Percentiles rank a stretch among this genome's conserved stretches.
Conservation (phyloP, 1,284 basidiomycete species). For the Ceratobasidium sp. region DNA sequence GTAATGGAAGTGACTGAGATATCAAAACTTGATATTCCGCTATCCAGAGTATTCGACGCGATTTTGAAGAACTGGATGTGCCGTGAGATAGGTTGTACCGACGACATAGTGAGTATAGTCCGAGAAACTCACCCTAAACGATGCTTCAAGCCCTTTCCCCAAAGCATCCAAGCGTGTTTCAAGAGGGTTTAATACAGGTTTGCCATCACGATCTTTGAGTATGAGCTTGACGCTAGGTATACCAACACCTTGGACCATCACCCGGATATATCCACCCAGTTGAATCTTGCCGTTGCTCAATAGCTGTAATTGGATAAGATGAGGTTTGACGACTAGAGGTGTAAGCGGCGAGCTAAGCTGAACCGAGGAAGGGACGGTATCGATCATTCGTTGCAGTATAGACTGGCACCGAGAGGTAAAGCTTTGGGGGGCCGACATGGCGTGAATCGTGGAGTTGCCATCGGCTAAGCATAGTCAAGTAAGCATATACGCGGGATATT, state of each 20-base stretch:
- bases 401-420: background rate
- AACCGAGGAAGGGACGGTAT: slow-evolving; percentile 9
- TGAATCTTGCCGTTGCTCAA: slow-evolving; percentile 1
- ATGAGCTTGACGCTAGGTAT: background rate
- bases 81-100: background rate
- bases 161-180: background rate
- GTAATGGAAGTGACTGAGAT: background rate
- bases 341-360: background rate
- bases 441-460: background rate
- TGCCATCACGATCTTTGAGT: background rate
- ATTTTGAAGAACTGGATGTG: background rate
- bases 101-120: background rate
- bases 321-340: background rate
- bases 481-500: no score
- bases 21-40: background rate
- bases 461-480: background rate
- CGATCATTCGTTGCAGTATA: slow-evolving; percentile 8
- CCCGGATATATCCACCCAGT: background rate
- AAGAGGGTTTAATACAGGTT: background rate
- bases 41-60: background rate
- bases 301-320: background rate
- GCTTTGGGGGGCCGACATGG: background rate
- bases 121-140: background rate
- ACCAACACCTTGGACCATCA: background rate
- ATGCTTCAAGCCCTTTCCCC: background rate